phyloP scores from a whole-genome alignment of 2,329 filamentous ascomycete species.

The Fusarium oxysporum region DNA sequence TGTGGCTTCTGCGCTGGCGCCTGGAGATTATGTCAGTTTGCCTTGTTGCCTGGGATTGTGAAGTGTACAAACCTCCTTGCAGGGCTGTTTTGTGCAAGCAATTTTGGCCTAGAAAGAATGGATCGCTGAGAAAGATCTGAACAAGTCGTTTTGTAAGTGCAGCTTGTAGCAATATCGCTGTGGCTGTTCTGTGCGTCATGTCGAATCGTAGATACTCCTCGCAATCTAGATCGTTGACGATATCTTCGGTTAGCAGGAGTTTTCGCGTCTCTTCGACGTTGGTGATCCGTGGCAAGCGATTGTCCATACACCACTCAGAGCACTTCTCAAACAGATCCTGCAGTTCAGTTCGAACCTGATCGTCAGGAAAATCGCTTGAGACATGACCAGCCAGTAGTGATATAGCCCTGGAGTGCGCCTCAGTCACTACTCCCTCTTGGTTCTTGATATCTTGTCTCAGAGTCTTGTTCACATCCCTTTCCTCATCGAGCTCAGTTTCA shows the following conservation, averaged over 20 bases:
- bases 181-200: neutral
- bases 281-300: neutral
- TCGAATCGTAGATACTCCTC: neutral
- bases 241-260: neutral
- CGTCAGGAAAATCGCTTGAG: neutral
- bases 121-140: neutral
- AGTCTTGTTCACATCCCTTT: neutral
- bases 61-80: neutral
- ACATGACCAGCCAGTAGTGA: neutral
- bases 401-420: neutral
- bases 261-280: neutral
- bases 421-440: neutral
- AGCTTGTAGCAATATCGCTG: neutral
- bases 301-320: neutral
- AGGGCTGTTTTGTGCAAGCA: neutral
- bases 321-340: neutral
- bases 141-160: neutral
- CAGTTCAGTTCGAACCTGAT: neutral
- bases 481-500: neutral
- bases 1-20: neutral
- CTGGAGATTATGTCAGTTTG: neutral
- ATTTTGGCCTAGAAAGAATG: neutral
- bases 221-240: neutral
- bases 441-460: neutral
- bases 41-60: neutral